A percentile compares a stretch with the other conserved stretches of the same genome.
These are phyloP conservation scores for Pouteria glomerata DNA, from an alignment of 148 eudicot genomes.

Conservation along the genomic window DNA sequence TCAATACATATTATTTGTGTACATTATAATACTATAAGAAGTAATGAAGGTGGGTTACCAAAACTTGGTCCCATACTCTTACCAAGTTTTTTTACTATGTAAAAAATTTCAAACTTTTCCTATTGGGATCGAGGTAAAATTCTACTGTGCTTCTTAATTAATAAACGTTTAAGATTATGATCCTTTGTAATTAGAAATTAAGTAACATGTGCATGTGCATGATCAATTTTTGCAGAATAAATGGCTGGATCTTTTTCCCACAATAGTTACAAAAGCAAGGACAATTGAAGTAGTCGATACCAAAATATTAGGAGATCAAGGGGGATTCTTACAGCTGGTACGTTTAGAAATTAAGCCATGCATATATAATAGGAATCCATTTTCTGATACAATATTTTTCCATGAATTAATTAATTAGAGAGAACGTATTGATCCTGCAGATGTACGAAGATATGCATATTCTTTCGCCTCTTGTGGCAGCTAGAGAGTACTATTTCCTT, in stretches of 20 bases:
- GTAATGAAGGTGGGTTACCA: no score
- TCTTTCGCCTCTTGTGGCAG: conserved; percentile 41
- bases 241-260: conserved; percentile 51
- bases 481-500: conserved; percentile 41
- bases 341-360: no score
- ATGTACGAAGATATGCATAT: conserved; percentile 42
- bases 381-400: background rate
- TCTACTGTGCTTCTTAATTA: no score
- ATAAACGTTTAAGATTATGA: no score
- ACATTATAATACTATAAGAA: no score
- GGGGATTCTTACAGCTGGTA: conserved; percentile 44
- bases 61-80: no score
- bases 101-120: no score
- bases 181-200: no score
- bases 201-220: background rate
- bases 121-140: no score
- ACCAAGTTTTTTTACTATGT: no score
- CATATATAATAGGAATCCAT: background rate
- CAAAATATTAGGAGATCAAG: conserved; percentile 26
- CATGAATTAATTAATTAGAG: background rate
- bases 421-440: no score
- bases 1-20: no score
- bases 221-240: conserved; percentile 32
- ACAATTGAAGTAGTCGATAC: conserved; percentile 29
- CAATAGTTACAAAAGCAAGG: conserved; percentile 35